Evolutionary conservation across 225 moss, liverwort and hornwort genomes (phyloP).

Genomic region (Takakia lepidozioides): DNA sequence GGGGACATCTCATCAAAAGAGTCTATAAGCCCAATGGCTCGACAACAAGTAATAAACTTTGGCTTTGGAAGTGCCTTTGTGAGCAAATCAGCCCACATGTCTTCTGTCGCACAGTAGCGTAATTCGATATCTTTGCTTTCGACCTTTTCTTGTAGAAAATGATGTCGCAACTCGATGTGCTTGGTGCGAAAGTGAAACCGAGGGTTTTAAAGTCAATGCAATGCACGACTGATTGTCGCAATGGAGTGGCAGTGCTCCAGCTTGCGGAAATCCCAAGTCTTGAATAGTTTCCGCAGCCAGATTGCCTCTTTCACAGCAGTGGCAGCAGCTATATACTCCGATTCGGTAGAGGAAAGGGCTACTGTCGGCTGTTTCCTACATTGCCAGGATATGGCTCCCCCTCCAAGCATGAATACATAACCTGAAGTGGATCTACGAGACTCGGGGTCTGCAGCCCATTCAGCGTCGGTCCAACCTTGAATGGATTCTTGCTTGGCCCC

Average conservation of each 20-base stretch:
- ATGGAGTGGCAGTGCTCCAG: not conserved
- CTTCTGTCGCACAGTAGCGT: not conserved
- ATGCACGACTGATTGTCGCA: slow-evolving; percentile 3
- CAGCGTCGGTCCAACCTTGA: slow-evolving; percentile 2
- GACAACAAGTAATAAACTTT: not conserved
- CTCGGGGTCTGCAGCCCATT: not conserved
- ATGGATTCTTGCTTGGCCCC: not conserved
- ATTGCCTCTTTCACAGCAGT: slow-evolving; percentile 1
- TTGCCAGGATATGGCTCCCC: not conserved
- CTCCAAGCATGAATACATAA: slow-evolving; percentile 1
- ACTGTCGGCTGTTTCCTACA: slow-evolving; percentile 2
- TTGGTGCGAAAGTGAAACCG: slow-evolving; percentile 1
- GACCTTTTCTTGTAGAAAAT: slow-evolving; percentile 4
- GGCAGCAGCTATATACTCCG: slow-evolving; percentile 1
- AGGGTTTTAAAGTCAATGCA: slow-evolving; percentile 3
- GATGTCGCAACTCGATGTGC: not conserved
- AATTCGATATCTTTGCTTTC: slow-evolving; percentile 1
- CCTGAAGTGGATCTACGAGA: not conserved
- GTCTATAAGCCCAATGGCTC: not conserved
- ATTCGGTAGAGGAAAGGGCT: slow-evolving; percentile 4
- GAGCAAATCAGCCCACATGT: not conserved
- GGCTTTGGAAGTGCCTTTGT: slow-evolving; percentile 4
- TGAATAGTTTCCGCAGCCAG: not conserved
- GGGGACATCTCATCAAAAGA: too few species aligned
- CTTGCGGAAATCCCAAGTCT: not conserved